Conservation (phyloP, 176 grass and related monocot genomes). For the Dendrocalamus sinicus region DNA sequence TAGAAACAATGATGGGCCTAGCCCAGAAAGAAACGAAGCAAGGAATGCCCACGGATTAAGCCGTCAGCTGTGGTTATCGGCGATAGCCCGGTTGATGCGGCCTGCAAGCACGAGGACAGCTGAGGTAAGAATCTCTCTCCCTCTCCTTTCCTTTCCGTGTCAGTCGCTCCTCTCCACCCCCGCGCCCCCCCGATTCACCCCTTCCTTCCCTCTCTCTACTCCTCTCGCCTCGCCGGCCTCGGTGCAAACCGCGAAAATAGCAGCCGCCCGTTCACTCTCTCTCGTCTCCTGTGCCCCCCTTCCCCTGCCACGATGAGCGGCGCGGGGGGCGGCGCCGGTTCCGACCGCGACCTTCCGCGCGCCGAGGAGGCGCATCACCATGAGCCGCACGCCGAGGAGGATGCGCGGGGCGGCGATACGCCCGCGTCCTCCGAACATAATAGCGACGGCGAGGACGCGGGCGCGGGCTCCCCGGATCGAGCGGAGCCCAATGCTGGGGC, state of each 20-base stretch:
- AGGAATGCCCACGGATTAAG: not conserved
- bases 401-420: constrained; percentile 15
- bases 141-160: constrained; percentile 8
- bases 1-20: not conserved
- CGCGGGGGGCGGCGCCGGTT: constrained; percentile 45
- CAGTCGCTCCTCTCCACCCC: constrained; percentile 36
- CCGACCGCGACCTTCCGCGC: constrained; percentile 43
- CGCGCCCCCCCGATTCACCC: not conserved
- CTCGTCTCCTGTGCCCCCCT: not conserved
- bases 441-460: constrained; percentile 48
- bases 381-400: constrained; percentile 25
- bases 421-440: constrained; percentile 27
- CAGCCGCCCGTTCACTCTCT: constrained; percentile 48
- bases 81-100: not conserved
- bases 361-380: constrained; percentile 29
- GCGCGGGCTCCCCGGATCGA: constrained; percentile 46
- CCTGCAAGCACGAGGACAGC: constrained; percentile 20
- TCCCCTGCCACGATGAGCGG: constrained; percentile 54
- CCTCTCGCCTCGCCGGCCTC: constrained; percentile 34
- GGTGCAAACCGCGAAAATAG: constrained; percentile 65
- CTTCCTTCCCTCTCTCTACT: not conserved
- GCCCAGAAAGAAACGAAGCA: not conserved
- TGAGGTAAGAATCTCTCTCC: constrained; percentile 29
- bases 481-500: constrained; percentile 45
- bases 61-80: not conserved